Evolutionary conservation across 2,329 filamentous ascomycete species (phyloP), one percentile per base, ranked within the genome.

Genomic region (Incumbomyces delicatus): DNA sequence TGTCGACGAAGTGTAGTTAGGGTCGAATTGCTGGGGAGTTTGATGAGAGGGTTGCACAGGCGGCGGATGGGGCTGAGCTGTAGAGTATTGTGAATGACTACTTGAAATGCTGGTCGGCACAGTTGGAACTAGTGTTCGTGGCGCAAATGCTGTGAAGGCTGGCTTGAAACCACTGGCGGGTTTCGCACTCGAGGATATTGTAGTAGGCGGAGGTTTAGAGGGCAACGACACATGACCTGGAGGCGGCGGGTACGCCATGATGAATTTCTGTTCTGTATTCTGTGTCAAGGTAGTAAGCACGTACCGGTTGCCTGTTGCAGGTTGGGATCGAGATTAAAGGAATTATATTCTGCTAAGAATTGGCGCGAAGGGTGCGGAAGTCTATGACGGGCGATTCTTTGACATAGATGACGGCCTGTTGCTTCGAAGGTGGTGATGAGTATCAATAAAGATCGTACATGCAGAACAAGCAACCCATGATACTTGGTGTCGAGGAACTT

Each of bases 161-260:
- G 55, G 47, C 46, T 55, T 53, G 34, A 71, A 58, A 41, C 66
- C 66, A 58, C 80, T 80, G 46, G 74, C 71, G 18, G 78, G 69
- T 55, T 74, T 58, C 27, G 50, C 62, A 49, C 40, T 57, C 14
- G 58, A 49, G 47, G 67, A 65, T 52, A 64, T 65, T 31, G 69
- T 63, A 20, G 80, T 72, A 44, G 80, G 77, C 35, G 86, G 85
- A 51, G 86, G 87, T 57, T 85, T 82, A 53, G 86, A 80, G 55
- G 87, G 87, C 33, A 94, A 82, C 57, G 83, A 86, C 60, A 63
- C 76, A 69, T 58, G 69, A 76, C 85, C 85, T 87, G 86, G 83
- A 83, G 84, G 83, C 63, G 82, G 83, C 69, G 85, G 83, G 76
- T 87, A 87, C 69, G 85, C 83, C 86, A 90, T 90, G 71, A 72